Base-by-base conservation (phyloP, 257 asterid species). In the Fraxinus quadrangulata region DNA sequence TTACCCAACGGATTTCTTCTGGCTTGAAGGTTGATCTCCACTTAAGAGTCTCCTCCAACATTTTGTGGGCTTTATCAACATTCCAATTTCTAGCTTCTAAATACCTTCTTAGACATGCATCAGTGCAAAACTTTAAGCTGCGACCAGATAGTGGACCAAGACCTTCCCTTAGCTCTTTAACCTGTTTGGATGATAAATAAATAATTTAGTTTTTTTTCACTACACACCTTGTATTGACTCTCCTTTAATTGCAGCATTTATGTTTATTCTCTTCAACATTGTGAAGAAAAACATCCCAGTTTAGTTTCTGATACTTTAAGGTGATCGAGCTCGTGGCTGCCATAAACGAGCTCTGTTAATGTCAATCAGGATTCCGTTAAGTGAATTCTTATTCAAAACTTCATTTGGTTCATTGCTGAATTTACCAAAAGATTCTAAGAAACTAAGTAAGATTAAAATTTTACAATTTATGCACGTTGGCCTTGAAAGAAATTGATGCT, bases 1-100 rank as follows among this genome's bases (percentile, higher is more conserved):
- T 86, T 83, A 92, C 98, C 98, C 97, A 94, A 66, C 93, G 92
- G 75, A 87, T 92, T 81, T 94, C 97, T 84, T 94, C 98, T 10
- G 97, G 97, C 73, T 88, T 94, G 78, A 75, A 94, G 67, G 86
- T 80, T 28, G 86, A 78, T 70, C 98, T 86, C 98, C 98, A 94
- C 77, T 87, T 84, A 37, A 94, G 83, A 59, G 97, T 85, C 71
- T 85, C 95, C 83, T 84, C 87, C 81, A 94, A 70, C 97, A 94
- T 90, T 74, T 86, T 94, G 30, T 88, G 85, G 56, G 97, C 96
- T 80, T 92, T 91, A 67, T 83, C 93, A 42, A 92, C 83, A 77
- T 91, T 85, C 97, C 98, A 92, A 37, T 86, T 89, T 71, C 95
- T 88, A 78, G 97, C 97, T 77, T 85, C 97, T 40, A 92, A 79